Conservation (phyloP, 2,329 filamentous ascomycete species). For the Aureobasidium sp. region DNA sequence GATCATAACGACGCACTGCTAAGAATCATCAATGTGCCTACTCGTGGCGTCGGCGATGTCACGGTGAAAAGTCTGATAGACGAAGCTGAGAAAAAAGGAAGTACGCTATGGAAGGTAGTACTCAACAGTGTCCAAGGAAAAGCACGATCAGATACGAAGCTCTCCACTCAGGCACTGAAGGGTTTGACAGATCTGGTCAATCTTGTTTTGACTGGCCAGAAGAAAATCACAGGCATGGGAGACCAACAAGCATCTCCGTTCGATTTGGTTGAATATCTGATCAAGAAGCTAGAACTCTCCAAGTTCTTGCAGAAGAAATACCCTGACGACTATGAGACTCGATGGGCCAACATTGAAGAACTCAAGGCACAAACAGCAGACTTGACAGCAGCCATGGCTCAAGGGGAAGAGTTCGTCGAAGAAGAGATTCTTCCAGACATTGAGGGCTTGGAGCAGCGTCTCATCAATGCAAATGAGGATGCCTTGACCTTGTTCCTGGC, state of each 20-base stretch:
- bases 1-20: conserved; percentile 80
- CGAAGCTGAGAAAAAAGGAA: conserved; percentile 63
- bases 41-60: conserved; percentile 70
- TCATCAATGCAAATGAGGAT: conserved; percentile 48
- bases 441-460: conserved; percentile 60
- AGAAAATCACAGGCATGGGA: conserved; percentile 44
- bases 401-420: conserved; percentile 31
- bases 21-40: conserved; percentile 77
- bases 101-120: conserved; percentile 71
- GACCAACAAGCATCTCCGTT: conserved; percentile 32
- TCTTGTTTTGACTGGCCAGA: conserved; percentile 51
- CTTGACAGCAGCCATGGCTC: conserved; percentile 46
- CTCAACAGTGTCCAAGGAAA: conserved; percentile 51
- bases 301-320: conserved; percentile 67
- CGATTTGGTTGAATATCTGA: conserved; percentile 50
- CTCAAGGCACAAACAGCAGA: conserved; percentile 74
- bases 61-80: conserved; percentile 68
- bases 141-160: conserved; percentile 44
- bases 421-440: conserved; percentile 57
- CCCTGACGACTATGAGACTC: conserved; percentile 64
- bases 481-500: conserved; percentile 74
- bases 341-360: conserved; percentile 87
- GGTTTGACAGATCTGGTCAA: conserved; percentile 54
- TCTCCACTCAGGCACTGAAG: conserved; percentile 49
- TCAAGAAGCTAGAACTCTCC: conserved; percentile 63